These are phyloP conservation scores for Zymoseptoria pseudotritici DNA, from an alignment of 2,329 filamentous ascomycete genomes.

Conservation along the genomic window DNA sequence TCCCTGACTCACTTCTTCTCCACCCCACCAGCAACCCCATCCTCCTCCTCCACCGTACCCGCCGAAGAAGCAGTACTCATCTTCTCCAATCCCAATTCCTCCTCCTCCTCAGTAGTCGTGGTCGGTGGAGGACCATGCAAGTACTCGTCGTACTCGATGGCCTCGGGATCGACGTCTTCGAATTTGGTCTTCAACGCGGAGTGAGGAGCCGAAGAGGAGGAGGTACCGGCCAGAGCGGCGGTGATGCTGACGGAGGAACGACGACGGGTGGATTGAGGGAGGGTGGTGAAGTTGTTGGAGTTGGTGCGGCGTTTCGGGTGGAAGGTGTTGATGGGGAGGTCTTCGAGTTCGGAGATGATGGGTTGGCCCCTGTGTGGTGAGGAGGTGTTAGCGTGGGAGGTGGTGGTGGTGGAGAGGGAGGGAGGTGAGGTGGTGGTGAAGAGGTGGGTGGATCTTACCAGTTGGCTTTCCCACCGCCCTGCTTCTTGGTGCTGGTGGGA, in stretches of 20 bases:
- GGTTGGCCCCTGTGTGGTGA: conserved; percentile 60
- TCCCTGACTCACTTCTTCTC: conserved; percentile 8
- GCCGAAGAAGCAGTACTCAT: conserved; percentile 39
- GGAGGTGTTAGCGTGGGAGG: neutral
- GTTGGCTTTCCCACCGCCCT: conserved; percentile 85
- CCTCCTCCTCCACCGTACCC: conserved; percentile 50
- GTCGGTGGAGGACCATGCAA: conserved; percentile 61
- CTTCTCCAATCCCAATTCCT: conserved; percentile 36
- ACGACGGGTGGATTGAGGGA: neutral
- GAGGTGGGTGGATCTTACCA: conserved; percentile 56
- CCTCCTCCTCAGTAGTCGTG: conserved; percentile 34
- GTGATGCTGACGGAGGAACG: neutral
- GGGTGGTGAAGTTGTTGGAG: conserved; percentile 44
- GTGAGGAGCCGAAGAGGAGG: conserved; percentile 52
- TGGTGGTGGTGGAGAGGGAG: conserved; percentile 1
- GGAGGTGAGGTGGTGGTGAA: conserved; percentile 1
- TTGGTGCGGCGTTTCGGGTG: conserved; percentile 90
- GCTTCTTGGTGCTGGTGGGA: conserved; percentile 94
- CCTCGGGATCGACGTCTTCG: conserved; percentile 76
- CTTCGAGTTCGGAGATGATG: conserved; percentile 70
- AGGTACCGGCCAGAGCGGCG: neutral
- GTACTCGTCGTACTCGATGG: conserved; percentile 70
- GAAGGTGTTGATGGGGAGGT: conserved; percentile 73
- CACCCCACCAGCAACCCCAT: conserved; percentile 14
- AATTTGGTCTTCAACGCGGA: conserved; percentile 94